Percentiles rank a stretch among this genome's conserved stretches.
Conservation (phyloP, 768 basidiomycete species). For the Plicaturopsis crispa region DNA sequence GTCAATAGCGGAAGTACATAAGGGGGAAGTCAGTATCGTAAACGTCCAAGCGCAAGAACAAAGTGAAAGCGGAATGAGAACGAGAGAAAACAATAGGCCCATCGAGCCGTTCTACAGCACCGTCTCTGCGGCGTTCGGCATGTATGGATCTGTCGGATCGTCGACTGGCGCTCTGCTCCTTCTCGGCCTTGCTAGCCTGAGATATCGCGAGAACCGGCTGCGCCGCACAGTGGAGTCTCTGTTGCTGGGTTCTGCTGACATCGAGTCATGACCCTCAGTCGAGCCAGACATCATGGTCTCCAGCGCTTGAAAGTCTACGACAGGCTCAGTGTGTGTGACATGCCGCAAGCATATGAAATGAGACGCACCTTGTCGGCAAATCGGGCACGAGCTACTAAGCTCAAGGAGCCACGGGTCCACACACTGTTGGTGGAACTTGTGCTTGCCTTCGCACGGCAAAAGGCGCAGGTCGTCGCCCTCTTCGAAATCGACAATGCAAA, state of each 20-base stretch:
- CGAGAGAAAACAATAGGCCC: no score
- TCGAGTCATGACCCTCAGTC: constrained; percentile 7
- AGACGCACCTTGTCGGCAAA: constrained; percentile 78
- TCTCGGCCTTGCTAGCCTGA: constrained; percentile 41
- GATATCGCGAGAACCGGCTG: constrained; percentile 50
- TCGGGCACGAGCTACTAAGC: constrained; percentile 84
- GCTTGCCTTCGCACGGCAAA: constrained; percentile 86
- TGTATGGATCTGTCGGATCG: constrained; percentile 25
- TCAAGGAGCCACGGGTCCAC: constrained; percentile 93
- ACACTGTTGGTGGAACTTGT: constrained; percentile 83
- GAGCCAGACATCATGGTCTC: constrained; percentile 45
- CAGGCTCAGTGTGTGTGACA: constrained; percentile 1
- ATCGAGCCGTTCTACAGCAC: constrained; percentile 15
- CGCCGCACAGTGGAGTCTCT: constrained; percentile 11
- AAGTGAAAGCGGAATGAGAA: no score
- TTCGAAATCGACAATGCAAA: constrained; percentile 92
- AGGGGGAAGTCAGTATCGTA: no score
- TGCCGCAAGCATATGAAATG: not conserved
- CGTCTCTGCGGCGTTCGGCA: constrained; percentile 23
- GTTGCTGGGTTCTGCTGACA: constrained; percentile 13
- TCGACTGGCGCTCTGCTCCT: constrained; percentile 19
- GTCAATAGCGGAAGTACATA: no score
- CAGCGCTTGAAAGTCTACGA: constrained; percentile 50
- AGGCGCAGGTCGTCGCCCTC: constrained; percentile 89
- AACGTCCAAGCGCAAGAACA: no score